Evolutionary conservation across 2,329 filamentous ascomycete species (phyloP).

Genomic region (Exophiala oligosperma): DNA sequence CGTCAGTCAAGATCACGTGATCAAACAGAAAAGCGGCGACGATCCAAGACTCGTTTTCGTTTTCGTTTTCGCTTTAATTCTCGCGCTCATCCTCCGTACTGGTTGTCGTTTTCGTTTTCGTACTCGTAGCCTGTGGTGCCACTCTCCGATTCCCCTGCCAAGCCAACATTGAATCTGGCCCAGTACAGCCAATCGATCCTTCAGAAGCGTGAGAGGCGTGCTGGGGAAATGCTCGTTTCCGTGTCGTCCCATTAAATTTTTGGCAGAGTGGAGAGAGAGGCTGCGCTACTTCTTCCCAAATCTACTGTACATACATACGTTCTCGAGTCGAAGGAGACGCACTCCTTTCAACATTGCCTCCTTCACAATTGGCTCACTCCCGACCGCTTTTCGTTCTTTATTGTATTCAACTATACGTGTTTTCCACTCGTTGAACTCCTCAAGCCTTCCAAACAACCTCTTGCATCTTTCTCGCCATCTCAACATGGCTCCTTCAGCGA

Average conservation of each 20-base stretch:
- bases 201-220: not conserved
- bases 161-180: not conserved
- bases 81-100: not conserved
- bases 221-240: not conserved
- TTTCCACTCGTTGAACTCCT: not conserved
- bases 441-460: not conserved
- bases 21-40: not conserved
- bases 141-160: not conserved
- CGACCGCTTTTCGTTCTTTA: not conserved
- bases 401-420: not conserved
- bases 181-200: not conserved
- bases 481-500: slow-evolving; percentile 50
- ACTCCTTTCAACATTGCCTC: not conserved
- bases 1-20: slow-evolving; percentile 1
- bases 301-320: not conserved
- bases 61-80: not conserved
- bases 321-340: not conserved
- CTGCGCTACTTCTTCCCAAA: not conserved
- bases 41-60: not conserved
- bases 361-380: not conserved
- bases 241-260: slow-evolving; percentile 3
- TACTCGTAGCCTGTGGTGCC: not conserved
- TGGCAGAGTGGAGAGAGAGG: not conserved
- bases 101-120: slow-evolving; percentile 12
- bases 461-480: slow-evolving; percentile 8